Evolutionary conservation across 805 yeast species (phyloP), one percentile per base, ranked within the genome.

Genomic region (Scheffersomyces ergatensis): DNA sequence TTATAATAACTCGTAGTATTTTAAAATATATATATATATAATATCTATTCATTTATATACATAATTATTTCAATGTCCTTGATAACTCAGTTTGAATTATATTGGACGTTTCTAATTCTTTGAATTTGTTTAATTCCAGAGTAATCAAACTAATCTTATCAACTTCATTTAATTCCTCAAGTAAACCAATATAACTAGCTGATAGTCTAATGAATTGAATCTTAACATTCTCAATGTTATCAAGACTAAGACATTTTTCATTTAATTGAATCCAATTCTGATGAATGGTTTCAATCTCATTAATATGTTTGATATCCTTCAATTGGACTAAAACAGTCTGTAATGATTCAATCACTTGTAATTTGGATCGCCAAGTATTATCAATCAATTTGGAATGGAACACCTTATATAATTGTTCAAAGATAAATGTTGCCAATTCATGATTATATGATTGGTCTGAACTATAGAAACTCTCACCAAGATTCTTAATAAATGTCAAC

Each of bases 321-420:
- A 49, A 31, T 15, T 39, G 38, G 2, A 39, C 42, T 6, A 60
- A 37, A 1, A 61, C 25, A 14, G 38, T 39, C 5, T 41, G 53
- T 20, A 77, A 57, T 8, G 67, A 63, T 37, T 77, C 80, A 47
- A 67, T 71, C 15, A 64, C 61, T 1, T 71, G 68, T 1, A 72
- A 43, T 48, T 80, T 78, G 2, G 83, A 70, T 49, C 84, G 72
- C 92, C 92, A 85, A 1, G 87, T 76, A 37, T 65, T 63, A 49
- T 53, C 55, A 57, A 62, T 56, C 17, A 54, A 47, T 12, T 48
- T 47, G 7, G 66, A 54, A 4, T 51, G 30, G 39, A 54, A 54
- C 70, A 48, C 3, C 42, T 34, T 4, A 42, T 37, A 39, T 63
- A 45, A 29, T 55, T 44, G 34, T 9, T 50, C 47, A 45, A 65